phyloP scores from a whole-genome alignment of 2,329 filamentous ascomycete genomes.

The Venturia pyrina region DNA sequence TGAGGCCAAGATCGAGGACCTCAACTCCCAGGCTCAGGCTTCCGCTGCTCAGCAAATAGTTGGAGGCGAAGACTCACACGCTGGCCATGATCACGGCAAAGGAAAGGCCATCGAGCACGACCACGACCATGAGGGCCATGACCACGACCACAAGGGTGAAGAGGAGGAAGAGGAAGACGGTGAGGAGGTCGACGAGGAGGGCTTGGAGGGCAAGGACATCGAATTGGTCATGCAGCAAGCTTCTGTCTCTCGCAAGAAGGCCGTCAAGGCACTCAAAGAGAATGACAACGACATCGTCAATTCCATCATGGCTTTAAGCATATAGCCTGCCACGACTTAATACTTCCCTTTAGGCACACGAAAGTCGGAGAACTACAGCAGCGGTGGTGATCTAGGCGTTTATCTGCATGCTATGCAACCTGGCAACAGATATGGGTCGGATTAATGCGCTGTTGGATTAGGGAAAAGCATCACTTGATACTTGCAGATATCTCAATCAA shows the following conservation, averaged over 20 bases:
- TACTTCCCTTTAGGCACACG: neutral
- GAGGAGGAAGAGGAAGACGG: conserved; percentile 82
- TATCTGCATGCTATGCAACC: neutral
- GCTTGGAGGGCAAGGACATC: conserved; percentile 98
- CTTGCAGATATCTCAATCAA: neutral
- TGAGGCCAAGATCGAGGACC: conserved; percentile 99
- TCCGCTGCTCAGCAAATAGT: conserved; percentile 93
- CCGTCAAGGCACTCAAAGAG: conserved; percentile 95
- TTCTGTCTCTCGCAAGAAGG: conserved; percentile 94
- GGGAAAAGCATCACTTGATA: neutral
- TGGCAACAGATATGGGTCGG: neutral
- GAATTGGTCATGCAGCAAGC: conserved; percentile 98
- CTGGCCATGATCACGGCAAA: conserved; percentile 68
- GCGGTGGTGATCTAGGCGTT: neutral
- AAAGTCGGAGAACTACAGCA: neutral
- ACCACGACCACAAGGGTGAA: conserved; percentile 48
- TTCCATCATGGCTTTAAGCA: conserved; percentile 91
- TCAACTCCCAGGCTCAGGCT: conserved; percentile 96
- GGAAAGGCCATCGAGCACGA: conserved; percentile 54
- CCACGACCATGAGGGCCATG: conserved; percentile 50
- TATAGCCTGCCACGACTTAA: conserved; percentile 21
- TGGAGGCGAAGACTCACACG: conserved; percentile 60
- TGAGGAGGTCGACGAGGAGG: conserved; percentile 89
- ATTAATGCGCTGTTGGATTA: neutral
- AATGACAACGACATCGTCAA: conserved; percentile 99